phyloP scores from a whole-genome alignment of 1,139 yeast species.

The Yamadazyma taylorii region DNA sequence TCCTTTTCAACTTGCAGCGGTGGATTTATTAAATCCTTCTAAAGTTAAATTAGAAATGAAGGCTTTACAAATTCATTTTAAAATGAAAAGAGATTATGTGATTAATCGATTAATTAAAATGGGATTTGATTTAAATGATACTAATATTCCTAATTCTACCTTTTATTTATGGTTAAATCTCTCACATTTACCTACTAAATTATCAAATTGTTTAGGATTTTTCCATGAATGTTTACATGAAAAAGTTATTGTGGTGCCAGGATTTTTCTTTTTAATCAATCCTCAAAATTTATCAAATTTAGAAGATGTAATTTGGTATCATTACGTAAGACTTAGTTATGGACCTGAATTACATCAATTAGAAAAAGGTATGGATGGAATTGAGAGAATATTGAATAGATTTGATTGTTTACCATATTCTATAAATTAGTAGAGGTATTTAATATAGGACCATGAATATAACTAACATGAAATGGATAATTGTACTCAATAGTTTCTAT shows the following conservation, averaged over 20 bases:
- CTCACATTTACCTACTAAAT: constrained; percentile 57
- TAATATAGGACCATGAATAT: background rate
- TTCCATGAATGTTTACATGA: constrained; percentile 70
- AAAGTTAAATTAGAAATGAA: constrained; percentile 56
- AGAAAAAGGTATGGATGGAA: constrained; percentile 66
- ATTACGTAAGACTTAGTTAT: constrained; percentile 61
- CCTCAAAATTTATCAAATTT: constrained; percentile 63
- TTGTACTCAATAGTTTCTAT: too few relatives aligned
- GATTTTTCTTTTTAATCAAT: constrained; percentile 65
- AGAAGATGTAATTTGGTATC: constrained; percentile 65
- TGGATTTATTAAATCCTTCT: constrained; percentile 55
- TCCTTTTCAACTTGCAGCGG: constrained; percentile 65
- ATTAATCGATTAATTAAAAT: constrained; percentile 50
- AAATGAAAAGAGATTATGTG: constrained; percentile 62
- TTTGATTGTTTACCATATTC: constrained; percentile 43
- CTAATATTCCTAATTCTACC: constrained; percentile 58
- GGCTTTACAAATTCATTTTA: constrained; percentile 62
- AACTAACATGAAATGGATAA: too few relatives aligned
- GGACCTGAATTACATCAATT: constrained; percentile 61
- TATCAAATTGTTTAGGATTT: constrained; percentile 62
- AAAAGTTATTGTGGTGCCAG: constrained; percentile 65
- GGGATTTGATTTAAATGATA: constrained; percentile 55
- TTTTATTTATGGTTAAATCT: constrained; percentile 66
- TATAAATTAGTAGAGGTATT: constrained; percentile 1
- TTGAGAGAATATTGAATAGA: constrained; percentile 54